A percentile compares a stretch with the other conserved stretches of the same genome.
Evolutionary conservation across 495 filamentous ascomycete genomes (phyloP).

Genomic region (Penicillium salamii): DNA sequence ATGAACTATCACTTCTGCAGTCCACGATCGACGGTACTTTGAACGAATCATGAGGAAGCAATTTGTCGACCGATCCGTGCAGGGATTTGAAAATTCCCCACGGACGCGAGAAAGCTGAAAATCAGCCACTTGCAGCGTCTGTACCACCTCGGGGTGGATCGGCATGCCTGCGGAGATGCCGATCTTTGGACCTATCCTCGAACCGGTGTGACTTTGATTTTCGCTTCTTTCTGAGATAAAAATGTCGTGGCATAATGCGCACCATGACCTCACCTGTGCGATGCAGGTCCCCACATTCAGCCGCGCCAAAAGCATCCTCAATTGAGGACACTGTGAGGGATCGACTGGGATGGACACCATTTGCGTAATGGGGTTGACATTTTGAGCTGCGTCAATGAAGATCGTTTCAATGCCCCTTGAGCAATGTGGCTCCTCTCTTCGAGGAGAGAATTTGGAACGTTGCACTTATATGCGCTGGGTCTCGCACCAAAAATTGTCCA

Average conservation of each 20-base stretch:
- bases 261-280: not conserved
- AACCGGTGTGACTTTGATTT: not conserved
- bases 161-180: not conserved
- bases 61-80: not conserved
- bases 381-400: not conserved
- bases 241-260: no score
- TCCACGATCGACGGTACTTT: not conserved
- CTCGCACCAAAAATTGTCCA: not conserved
- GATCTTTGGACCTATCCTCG: not conserved
- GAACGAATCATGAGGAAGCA: not conserved
- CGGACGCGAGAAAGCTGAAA: no score
- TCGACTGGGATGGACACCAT: not conserved
- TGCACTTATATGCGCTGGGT: not conserved
- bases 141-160: no score
- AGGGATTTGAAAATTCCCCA: no score
- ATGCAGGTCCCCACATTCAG: not conserved
- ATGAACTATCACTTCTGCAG: slow-evolving; percentile 1
- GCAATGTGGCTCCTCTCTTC: no score
- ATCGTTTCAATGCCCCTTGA: not conserved
- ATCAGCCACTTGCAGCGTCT: no score
- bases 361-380: not conserved
- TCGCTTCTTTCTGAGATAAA: not conserved
- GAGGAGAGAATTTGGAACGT: not conserved
- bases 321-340: not conserved
- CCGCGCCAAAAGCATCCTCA: not conserved